phyloP scores from a whole-genome alignment of 2,329 filamentous ascomycete species.

The Cladosporium sp. region DNA sequence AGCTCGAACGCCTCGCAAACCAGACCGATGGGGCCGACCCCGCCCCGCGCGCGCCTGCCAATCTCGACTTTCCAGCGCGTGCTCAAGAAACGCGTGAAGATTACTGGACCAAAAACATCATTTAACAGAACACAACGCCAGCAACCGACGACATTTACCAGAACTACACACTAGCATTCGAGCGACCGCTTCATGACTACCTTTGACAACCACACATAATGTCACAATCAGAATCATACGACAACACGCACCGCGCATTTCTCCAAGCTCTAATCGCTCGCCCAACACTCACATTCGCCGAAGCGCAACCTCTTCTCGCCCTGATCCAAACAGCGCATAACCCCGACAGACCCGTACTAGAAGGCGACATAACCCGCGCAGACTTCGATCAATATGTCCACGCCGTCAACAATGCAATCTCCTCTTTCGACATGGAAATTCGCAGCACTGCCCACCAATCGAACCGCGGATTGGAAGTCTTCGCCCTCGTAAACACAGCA shows the following conservation, averaged over 20 bases:
- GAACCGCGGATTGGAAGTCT: conserved; percentile 57
- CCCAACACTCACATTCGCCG: conserved; percentile 72
- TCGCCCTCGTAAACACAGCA: conserved; percentile 82
- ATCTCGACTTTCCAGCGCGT: not conserved
- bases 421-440: conserved; percentile 84
- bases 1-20: not conserved
- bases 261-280: conserved; percentile 83
- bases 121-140: not conserved
- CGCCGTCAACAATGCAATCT: conserved; percentile 69
- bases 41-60: not conserved
- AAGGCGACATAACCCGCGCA: conserved; percentile 66
- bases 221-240: conserved; percentile 41
- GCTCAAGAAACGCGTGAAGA: not conserved
- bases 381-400: conserved; percentile 69
- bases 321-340: conserved; percentile 66
- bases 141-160: not conserved
- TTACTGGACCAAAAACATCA: not conserved
- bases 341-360: conserved; percentile 49
- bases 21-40: not conserved
- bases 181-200: not conserved
- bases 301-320: conserved; percentile 73
- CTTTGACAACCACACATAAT: not conserved
- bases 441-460: conserved; percentile 70
- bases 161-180: not conserved
- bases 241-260: conserved; percentile 79